Conservation (phyloP, 139 green algal genomes). For the Dunaliella primolecta region DNA sequence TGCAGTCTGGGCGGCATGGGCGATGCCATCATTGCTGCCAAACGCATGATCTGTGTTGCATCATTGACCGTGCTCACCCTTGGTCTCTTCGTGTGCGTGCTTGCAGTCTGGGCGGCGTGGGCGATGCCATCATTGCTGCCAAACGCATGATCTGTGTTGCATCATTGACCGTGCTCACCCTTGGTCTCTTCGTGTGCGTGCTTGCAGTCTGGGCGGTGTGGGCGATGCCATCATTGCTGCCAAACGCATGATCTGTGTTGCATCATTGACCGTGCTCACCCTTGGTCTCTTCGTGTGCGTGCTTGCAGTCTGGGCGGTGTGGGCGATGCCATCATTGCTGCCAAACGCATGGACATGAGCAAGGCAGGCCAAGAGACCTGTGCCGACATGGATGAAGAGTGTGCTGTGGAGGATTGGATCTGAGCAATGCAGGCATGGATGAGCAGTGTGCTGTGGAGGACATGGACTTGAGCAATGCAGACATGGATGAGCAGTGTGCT, state of each 20-base stretch:
- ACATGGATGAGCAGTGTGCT: background rate
- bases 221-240: no score
- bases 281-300: no score
- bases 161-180: no score
- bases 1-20: slow-evolving; percentile 14
- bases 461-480: background rate
- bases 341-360: slow-evolving; percentile 50
- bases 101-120: slow-evolving; percentile 8
- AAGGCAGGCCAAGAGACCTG: slow-evolving; percentile 50
- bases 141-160: no score
- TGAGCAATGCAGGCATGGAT: slow-evolving; percentile 31
- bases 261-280: no score
- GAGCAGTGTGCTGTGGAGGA: slow-evolving; percentile 41
- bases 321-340: slow-evolving; percentile 53
- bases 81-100: no score
- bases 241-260: no score
- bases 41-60: no score
- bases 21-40: slow-evolving; percentile 52
- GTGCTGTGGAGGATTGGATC: slow-evolving; percentile 30
- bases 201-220: no score
- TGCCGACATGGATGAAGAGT: slow-evolving; percentile 49
- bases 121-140: slow-evolving; percentile 52
- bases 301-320: slow-evolving; percentile 14
- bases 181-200: no score
- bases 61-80: no score